Percentiles rank a stretch among this genome's conserved stretches.
Evolutionary conservation across 306 rosid species (phyloP).

Genomic region (Parietaria judaica): DNA sequence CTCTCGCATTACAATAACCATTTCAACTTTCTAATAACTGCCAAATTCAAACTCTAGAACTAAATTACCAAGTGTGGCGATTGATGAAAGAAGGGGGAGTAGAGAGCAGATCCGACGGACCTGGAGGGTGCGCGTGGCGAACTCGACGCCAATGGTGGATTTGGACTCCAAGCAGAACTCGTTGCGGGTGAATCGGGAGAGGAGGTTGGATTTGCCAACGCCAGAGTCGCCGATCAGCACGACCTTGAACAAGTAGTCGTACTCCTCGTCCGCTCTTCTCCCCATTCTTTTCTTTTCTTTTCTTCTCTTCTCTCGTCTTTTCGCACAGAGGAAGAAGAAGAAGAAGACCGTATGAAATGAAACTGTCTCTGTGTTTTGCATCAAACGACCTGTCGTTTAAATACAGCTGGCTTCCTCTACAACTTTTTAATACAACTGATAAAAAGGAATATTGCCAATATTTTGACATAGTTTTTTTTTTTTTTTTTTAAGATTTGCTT

Average conservation of each 20-base stretch:
- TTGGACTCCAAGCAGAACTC: conserved; percentile 92
- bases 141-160: conserved; percentile 95
- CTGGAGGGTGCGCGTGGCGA: conserved; percentile 94
- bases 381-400: too few species aligned
- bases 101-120: conserved; percentile 27
- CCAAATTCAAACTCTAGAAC: too few species aligned
- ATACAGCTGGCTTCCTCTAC: too few species aligned
- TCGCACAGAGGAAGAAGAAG: background rate
- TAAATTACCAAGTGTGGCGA: background rate
- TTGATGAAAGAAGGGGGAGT: too few species aligned
- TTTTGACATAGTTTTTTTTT: too few species aligned
- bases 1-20: too few species aligned
- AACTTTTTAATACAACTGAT: too few species aligned
- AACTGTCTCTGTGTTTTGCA: too few species aligned
- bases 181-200: conserved; percentile 96
- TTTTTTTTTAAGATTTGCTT: too few species aligned
- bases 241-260: conserved; percentile 87
- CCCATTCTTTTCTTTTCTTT: conserved; percentile 32
- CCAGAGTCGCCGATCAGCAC: conserved; percentile 94
- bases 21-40: too few species aligned
- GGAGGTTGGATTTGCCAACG: conserved; percentile 89
- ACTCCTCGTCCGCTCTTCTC: conserved; percentile 75
- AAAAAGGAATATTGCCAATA: too few species aligned
- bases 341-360: too few species aligned
- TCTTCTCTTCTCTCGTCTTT: background rate